phyloP scores from a whole-genome alignment of 1,284 basidiomycete genomes.

The Microbotryum intermedium region DNA sequence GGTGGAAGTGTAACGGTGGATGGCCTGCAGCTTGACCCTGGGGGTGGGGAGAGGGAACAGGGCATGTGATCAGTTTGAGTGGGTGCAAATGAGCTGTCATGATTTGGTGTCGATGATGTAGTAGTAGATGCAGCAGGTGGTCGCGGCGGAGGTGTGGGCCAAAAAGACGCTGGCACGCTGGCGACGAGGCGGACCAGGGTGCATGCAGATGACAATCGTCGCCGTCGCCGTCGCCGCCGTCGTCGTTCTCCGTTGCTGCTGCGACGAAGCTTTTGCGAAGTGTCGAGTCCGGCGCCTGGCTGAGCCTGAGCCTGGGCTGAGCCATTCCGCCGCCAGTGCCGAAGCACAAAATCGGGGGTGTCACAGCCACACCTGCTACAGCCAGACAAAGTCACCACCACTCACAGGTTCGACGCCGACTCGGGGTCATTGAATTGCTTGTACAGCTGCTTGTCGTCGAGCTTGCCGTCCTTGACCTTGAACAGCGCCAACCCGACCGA shows the following conservation, averaged over 20 bases:
- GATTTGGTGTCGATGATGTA: too few relatives aligned
- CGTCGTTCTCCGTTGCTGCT: too few relatives aligned
- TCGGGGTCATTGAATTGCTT: conserved; percentile 89
- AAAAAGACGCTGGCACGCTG: too few relatives aligned
- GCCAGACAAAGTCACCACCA: too few relatives aligned
- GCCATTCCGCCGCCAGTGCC: background rate
- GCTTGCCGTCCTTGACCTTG: conserved; percentile 85
- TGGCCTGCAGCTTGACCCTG: conserved; percentile 85
- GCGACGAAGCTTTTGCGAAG: too few relatives aligned
- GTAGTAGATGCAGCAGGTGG: too few relatives aligned
- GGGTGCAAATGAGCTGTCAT: too few relatives aligned
- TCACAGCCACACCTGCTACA: background rate
- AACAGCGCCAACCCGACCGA: conserved; percentile 94
- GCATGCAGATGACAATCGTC: too few relatives aligned
- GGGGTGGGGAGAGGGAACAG: background rate
- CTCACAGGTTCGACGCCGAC: conserved; percentile 71
- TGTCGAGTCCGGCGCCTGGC: too few relatives aligned
- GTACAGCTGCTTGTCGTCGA: conserved; percentile 76
- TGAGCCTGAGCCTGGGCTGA: background rate
- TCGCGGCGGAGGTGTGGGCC: too few relatives aligned
- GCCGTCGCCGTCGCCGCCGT: too few relatives aligned
- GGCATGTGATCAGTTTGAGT: background rate
- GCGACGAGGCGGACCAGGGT: too few relatives aligned
- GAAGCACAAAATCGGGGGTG: background rate
- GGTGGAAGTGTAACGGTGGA: conserved; percentile 94